These are phyloP conservation scores for Diddensiella transvaalensis DNA, from an alignment of 805 yeast genomes.

Conservation along the genomic window DNA sequence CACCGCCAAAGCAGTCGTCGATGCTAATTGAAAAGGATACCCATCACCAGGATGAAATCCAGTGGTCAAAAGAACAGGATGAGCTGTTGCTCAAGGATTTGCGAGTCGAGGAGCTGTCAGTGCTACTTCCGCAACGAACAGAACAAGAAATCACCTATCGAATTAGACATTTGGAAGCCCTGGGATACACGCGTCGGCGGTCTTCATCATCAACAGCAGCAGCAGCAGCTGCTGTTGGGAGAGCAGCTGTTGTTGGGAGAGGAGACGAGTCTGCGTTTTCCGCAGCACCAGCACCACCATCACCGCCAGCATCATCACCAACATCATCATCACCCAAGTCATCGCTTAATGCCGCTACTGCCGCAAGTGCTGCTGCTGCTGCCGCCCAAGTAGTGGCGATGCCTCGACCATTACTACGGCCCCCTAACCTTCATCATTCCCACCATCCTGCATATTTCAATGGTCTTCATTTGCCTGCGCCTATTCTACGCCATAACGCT, in stretches of 20 bases:
- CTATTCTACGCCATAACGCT: conserved; percentile 9
- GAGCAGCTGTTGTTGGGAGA: too few species aligned
- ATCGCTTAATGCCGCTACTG: too few species aligned
- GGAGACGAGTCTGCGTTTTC: too few species aligned
- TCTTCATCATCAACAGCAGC: conserved; percentile 1
- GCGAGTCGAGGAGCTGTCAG: conserved; percentile 67
- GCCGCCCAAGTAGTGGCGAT: conserved; percentile 2
- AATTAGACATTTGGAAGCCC: conserved; percentile 4
- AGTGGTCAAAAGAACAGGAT: conserved; percentile 66
- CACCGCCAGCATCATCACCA: conserved; percentile 9
- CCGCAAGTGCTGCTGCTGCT: too few species aligned
- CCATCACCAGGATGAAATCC: not conserved
- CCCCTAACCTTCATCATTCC: conserved; percentile 5
- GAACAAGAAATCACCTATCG: conserved; percentile 57
- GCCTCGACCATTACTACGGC: conserved; percentile 8
- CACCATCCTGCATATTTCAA: conserved; percentile 17
- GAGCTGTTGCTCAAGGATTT: conserved; percentile 57
- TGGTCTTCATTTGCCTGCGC: conserved; percentile 20
- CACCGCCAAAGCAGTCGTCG: conserved; percentile 8
- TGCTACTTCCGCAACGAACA: conserved; percentile 67
- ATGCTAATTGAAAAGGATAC: conserved; percentile 4
- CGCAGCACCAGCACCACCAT: conserved; percentile 9
- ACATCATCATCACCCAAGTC: conserved; percentile 3
- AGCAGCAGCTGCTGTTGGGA: too few species aligned
- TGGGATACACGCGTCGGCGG: not conserved